Evolutionary conservation across 2,329 filamentous ascomycete species (phyloP).

Genomic region (Aspergillus transmontanensis): DNA sequence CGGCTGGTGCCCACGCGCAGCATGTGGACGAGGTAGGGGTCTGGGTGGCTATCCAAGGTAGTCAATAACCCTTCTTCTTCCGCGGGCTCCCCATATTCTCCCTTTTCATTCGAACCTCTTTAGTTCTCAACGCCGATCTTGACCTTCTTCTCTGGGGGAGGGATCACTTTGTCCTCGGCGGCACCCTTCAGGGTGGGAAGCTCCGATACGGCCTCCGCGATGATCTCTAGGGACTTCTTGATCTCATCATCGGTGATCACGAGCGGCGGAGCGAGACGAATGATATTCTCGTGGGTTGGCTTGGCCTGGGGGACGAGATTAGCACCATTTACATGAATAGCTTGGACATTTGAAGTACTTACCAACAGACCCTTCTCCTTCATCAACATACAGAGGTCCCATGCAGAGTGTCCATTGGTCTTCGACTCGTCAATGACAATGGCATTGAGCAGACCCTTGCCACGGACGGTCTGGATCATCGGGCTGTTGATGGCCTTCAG

Average conservation of each 20-base stretch:
- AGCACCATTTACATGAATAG: not conserved
- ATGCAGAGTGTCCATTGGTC: slow-evolving; percentile 82
- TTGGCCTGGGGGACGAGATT: slow-evolving; percentile 69
- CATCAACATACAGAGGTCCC: slow-evolving; percentile 94
- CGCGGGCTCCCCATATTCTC: not conserved
- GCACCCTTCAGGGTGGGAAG: slow-evolving; percentile 68
- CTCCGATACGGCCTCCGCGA: slow-evolving; percentile 78
- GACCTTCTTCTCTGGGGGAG: slow-evolving; percentile 62
- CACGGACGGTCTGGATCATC: slow-evolving; percentile 79
- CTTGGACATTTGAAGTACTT: slow-evolving; percentile 41
- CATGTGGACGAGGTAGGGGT: not conserved
- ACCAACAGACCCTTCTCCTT: slow-evolving; percentile 94
- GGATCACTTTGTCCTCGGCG: slow-evolving; percentile 59
- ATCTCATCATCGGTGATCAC: slow-evolving; percentile 92
- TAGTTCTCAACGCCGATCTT: slow-evolving; percentile 63
- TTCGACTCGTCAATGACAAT: slow-evolving; percentile 92
- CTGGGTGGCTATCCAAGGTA: not conserved
- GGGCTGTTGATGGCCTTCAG: slow-evolving; percentile 74
- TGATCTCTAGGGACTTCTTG: slow-evolving; percentile 73
- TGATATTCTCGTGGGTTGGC: slow-evolving; percentile 98
- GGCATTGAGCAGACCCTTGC: slow-evolving; percentile 92
- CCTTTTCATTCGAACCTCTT: not conserved
- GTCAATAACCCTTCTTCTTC: not conserved
- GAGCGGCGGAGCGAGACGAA: slow-evolving; percentile 92
- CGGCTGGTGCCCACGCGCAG: not conserved